Percentiles rank a stretch among this genome's conserved stretches.
Conservation (phyloP, 23 red algal genomes). For the Gracilaria caudata region DNA sequence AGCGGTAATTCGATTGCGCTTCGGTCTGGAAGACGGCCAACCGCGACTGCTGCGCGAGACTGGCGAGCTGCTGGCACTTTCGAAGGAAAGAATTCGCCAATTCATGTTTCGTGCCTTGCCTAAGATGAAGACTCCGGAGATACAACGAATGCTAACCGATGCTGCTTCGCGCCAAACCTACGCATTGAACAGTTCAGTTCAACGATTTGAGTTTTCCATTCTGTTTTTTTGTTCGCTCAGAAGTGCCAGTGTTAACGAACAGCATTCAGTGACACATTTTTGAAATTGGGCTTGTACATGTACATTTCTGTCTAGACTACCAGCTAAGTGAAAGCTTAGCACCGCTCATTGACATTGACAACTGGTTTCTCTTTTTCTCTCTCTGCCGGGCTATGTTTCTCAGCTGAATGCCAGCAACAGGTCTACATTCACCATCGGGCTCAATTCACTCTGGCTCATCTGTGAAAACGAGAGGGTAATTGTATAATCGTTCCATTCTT, state of each 20-base stretch:
- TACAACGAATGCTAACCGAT: conserved; percentile 58
- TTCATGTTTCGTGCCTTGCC: conserved; percentile 68
- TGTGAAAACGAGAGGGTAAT: neutral
- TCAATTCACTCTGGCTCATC: neutral
- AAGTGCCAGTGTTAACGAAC: too few relatives aligned
- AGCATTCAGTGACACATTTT: too few relatives aligned
- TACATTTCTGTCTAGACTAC: too few relatives aligned
- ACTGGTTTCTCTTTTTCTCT: too few relatives aligned
- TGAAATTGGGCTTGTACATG: too few relatives aligned
- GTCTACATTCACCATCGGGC: neutral
- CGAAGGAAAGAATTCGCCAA: conserved; percentile 87
- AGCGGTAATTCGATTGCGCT: conserved; percentile 85
- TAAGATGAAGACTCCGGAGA: conserved; percentile 80
- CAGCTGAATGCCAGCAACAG: neutral
- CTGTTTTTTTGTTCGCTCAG: neutral
- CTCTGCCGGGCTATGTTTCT: too few relatives aligned
- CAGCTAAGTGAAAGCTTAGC: too few relatives aligned
- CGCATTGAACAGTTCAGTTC: neutral
- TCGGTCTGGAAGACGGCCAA: conserved; percentile 94
- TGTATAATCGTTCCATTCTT: neutral
- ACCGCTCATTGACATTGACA: too few relatives aligned
- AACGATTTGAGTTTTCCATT: neutral
- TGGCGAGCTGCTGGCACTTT: conserved; percentile 54
- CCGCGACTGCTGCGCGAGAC: conserved; percentile 69
- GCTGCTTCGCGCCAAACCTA: conserved; percentile 31